Evolutionary conservation across 805 yeast genomes (phyloP).

Genomic region (Kregervanrija fluxuum): DNA sequence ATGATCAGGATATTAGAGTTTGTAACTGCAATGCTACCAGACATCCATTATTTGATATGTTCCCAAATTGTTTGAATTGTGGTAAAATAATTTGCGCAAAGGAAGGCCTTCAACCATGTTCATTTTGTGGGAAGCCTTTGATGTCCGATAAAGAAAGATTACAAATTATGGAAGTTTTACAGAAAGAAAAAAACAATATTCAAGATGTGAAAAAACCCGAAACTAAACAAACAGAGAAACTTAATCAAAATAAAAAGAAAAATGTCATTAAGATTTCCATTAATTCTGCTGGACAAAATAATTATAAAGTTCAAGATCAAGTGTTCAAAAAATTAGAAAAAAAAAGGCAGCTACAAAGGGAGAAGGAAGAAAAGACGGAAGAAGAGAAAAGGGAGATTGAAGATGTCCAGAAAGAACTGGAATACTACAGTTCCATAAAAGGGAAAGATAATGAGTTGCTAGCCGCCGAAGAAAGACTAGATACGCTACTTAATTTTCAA

Average conservation of each 20-base stretch:
- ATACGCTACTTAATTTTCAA: conserved; percentile 72
- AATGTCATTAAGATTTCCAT: conserved; percentile 50
- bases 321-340: conserved; percentile 55
- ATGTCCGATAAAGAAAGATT: conserved; percentile 54
- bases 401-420: conserved; percentile 37
- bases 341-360: conserved; percentile 30
- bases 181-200: conserved; percentile 43
- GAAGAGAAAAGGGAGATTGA: conserved; percentile 32
- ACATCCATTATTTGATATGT: conserved; percentile 83
- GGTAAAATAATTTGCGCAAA: conserved; percentile 88
- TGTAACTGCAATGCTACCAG: conserved; percentile 84
- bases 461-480: conserved; percentile 68
- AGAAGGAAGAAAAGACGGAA: conserved; percentile 28
- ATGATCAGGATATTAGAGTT: conserved; percentile 13
- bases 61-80: conserved; percentile 90
- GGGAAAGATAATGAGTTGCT: conserved; percentile 49
- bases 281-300: conserved; percentile 53
- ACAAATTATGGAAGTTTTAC: conserved; percentile 47
- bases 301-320: conserved; percentile 62
- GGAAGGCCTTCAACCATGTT: conserved; percentile 89
- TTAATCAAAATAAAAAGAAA: conserved; percentile 26
- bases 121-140: conserved; percentile 68
- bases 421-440: conserved; percentile 33
- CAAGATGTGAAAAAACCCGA: conserved; percentile 21
- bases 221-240: conserved; percentile 9